phyloP scores from a whole-genome alignment of 2,329 filamentous ascomycete genomes.

The Trichophyton mentagrophytes region DNA sequence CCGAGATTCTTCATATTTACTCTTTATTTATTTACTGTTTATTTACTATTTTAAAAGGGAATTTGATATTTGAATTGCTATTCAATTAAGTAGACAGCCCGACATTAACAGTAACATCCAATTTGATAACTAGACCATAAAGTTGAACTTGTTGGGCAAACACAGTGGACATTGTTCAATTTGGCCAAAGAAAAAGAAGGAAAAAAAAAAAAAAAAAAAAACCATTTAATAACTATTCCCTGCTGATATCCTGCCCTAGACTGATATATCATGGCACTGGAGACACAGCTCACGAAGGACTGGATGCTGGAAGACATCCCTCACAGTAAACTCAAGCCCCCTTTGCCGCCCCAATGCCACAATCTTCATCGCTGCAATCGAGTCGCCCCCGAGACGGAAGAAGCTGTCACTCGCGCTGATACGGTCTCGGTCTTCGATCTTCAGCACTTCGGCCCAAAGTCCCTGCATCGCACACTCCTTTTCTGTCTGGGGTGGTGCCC shows the following conservation, averaged over 20 bases:
- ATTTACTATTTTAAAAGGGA: too few relatives aligned
- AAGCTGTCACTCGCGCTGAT: slow-evolving; percentile 4
- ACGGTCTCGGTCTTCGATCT: neutral
- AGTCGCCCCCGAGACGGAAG: slow-evolving; percentile 23
- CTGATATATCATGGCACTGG: slow-evolving; percentile 14
- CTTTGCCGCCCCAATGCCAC: neutral
- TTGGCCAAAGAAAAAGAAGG: neutral
- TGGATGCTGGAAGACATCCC: slow-evolving; percentile 9
- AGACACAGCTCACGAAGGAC: slow-evolving; percentile 18
- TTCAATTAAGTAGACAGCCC: too few relatives aligned
- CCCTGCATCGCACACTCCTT: neutral
- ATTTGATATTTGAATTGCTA: too few relatives aligned
- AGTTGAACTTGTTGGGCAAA: too few relatives aligned
- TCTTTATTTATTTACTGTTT: too few relatives aligned
- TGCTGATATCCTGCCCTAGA: neutral
- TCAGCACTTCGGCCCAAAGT: neutral
- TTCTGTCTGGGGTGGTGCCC: neutral
- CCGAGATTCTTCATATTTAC: too few relatives aligned
- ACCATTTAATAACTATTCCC: neutral
- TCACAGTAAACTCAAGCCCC: slow-evolving; percentile 2
- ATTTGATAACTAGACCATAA: too few relatives aligned
- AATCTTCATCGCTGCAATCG: slow-evolving; percentile 26
- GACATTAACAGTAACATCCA: too few relatives aligned
- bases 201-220: neutral
- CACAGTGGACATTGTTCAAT: neutral